Percentiles rank a stretch among this genome's conserved stretches.
Conservation (phyloP, 2,329 filamentous ascomycete genomes). For the Aspergillus clavatus region DNA sequence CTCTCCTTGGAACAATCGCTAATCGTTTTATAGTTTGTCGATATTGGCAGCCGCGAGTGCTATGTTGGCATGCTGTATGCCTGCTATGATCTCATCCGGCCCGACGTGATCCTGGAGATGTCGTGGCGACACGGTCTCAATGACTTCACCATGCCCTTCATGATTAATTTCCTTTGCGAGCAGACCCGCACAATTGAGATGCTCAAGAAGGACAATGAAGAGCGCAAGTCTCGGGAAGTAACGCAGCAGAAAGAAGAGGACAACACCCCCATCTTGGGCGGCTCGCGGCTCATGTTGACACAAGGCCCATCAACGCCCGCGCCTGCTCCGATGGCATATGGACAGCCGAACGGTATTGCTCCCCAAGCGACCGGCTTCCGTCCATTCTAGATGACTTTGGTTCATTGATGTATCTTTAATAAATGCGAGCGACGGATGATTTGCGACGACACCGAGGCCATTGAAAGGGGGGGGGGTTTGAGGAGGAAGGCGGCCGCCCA, state of each 20-base stretch:
- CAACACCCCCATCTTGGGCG: constrained; percentile 87
- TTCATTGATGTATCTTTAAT: constrained; percentile 1
- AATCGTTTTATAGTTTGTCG: constrained; percentile 70
- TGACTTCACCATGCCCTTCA: constrained; percentile 99
- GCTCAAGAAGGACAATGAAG: constrained; percentile 94
- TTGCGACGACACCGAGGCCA: background rate
- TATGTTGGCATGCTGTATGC: constrained; percentile 99
- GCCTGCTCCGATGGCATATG: constrained; percentile 62
- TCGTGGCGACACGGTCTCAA: constrained; percentile 93
- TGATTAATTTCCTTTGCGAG: constrained; percentile 96
- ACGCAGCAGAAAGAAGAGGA: constrained; percentile 86
- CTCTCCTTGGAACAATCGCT: constrained; percentile 22
- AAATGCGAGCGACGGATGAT: background rate
- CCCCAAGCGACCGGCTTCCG: constrained; percentile 79
- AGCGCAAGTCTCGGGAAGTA: constrained; percentile 67
- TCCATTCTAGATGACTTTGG: constrained; percentile 43
- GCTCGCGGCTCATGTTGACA: constrained; percentile 88
- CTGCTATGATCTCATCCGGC: constrained; percentile 93
- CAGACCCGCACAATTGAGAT: constrained; percentile 79
- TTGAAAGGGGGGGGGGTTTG: constrained; percentile 2
- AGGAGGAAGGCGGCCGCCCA: background rate
- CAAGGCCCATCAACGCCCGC: constrained; percentile 68
- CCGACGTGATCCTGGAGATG: constrained; percentile 88
- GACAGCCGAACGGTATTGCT: constrained; percentile 80
- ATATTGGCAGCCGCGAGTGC: constrained; percentile 97